phyloP scores from a whole-genome alignment of 2,329 filamentous ascomycete species.

The Neofusicoccum ribis region DNA sequence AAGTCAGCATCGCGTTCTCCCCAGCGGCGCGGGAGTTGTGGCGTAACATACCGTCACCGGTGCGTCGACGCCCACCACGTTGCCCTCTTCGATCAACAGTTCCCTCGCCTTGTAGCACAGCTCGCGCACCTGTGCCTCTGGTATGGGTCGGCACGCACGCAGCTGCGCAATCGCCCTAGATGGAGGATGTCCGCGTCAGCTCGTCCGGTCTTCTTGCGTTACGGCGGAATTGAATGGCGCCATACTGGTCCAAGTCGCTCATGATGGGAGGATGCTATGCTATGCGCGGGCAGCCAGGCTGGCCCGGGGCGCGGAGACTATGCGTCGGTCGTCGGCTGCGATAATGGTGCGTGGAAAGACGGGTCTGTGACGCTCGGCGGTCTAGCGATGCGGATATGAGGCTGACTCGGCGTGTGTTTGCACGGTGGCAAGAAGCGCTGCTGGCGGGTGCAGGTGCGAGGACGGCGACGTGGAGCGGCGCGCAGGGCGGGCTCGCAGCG shows the following conservation, averaged over 20 bases:
- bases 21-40: constrained; percentile 24
- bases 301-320: neutral
- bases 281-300: neutral
- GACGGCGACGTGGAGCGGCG: neutral
- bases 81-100: constrained; percentile 94
- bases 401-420: neutral
- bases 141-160: constrained; percentile 92
- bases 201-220: neutral
- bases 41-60: constrained; percentile 74
- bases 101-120: constrained; percentile 97
- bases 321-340: neutral
- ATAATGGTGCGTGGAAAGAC: neutral
- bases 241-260: constrained; percentile 92
- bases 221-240: constrained; percentile 11
- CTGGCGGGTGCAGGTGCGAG: neutral
- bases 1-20: constrained; percentile 17
- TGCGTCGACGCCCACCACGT: constrained; percentile 92
- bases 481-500: neutral
- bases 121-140: constrained; percentile 91
- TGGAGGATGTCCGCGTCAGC: neutral
- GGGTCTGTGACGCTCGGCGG: neutral
- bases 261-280: constrained; percentile 52
- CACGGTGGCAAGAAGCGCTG: neutral
- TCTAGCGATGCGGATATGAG: neutral
- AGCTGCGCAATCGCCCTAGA: constrained; percentile 88